These are phyloP conservation scores for Acidomyces sp. DNA, from an alignment of 495 filamentous ascomycete genomes.

Conservation along the genomic window DNA sequence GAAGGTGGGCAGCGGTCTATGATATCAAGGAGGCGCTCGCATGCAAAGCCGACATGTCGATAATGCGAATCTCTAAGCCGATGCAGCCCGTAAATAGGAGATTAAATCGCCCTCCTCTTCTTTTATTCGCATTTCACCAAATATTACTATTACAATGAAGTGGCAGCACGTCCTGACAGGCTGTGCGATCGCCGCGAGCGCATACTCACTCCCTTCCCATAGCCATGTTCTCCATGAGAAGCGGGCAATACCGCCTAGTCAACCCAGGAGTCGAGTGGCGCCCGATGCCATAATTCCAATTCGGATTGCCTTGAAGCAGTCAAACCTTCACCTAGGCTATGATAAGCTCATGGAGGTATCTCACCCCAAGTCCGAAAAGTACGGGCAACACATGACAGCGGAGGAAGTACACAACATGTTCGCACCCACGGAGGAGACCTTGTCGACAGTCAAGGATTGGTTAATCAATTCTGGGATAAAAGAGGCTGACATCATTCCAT, in stretches of 20 bases:
- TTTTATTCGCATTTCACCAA: no score
- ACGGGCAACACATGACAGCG: conserved; percentile 5
- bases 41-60: no score
- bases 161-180: neutral
- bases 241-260: neutral
- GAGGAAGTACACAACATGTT: neutral
- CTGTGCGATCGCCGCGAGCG: neutral
- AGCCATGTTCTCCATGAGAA: conserved; percentile 9
- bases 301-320: conserved; percentile 15
- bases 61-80: no score
- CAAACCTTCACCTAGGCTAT: conserved; percentile 12
- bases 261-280: neutral
- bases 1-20: no score
- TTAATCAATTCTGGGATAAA: conserved; percentile 4
- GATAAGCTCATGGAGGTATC: conserved; percentile 16
- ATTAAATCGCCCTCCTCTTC: no score
- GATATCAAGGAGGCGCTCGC: no score
- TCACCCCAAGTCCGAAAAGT: conserved; percentile 16
- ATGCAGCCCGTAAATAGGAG: no score
- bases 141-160: no score
- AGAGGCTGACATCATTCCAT: neutral
- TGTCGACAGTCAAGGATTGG: conserved; percentile 8
- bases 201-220: neutral
- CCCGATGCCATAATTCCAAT: conserved; percentile 13
- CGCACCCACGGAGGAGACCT: conserved; percentile 1